Percentiles rank a stretch among this genome's conserved stretches.
Evolutionary conservation across 2,329 filamentous ascomycete genomes (phyloP).

Genomic region (Podosphaera leucotricha): DNA sequence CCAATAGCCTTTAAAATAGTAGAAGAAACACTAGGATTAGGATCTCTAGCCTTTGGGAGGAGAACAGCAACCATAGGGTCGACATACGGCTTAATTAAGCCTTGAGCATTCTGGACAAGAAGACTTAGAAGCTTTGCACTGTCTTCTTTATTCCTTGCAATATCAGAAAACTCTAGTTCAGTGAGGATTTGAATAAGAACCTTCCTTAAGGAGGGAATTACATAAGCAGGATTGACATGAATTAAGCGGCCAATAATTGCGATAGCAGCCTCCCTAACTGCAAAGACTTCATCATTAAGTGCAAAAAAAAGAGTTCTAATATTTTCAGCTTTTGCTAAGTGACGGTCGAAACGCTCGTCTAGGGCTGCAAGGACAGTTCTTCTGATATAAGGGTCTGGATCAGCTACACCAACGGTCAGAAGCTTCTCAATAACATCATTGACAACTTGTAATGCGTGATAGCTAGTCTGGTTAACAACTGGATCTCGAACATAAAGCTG

Average conservation of each 20-base stretch:
- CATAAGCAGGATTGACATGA: slow-evolving; percentile 80
- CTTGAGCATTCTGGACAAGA: slow-evolving; percentile 77
- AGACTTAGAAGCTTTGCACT: slow-evolving; percentile 83
- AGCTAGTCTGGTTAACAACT: slow-evolving; percentile 93
- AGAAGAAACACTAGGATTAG: slow-evolving; percentile 68
- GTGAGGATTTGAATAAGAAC: slow-evolving; percentile 89
- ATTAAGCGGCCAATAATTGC: slow-evolving; percentile 88
- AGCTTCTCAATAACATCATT: slow-evolving; percentile 95
- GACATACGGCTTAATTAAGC: slow-evolving; percentile 85
- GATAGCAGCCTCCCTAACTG: slow-evolving; percentile 83
- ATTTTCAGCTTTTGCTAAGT: slow-evolving; percentile 93
- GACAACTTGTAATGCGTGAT: slow-evolving; percentile 89
- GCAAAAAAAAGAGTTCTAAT: slow-evolving; percentile 89
- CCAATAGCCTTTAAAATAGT: slow-evolving; percentile 91
- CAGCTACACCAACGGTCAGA: slow-evolving; percentile 80
- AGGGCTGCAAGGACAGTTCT: slow-evolving; percentile 71
- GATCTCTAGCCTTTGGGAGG: slow-evolving; percentile 74
- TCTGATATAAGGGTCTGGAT: slow-evolving; percentile 72
- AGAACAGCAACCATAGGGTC: slow-evolving; percentile 88
- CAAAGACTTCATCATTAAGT: slow-evolving; percentile 82
- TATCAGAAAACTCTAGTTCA: slow-evolving; percentile 88
- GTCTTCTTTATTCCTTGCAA: slow-evolving; percentile 83
- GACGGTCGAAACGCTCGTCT: slow-evolving; percentile 82
- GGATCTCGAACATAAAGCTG: slow-evolving; percentile 93
- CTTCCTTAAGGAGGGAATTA: slow-evolving; percentile 86